Conservation (phyloP, 495 filamentous ascomycete genomes). For the Evernia prunastri region DNA sequence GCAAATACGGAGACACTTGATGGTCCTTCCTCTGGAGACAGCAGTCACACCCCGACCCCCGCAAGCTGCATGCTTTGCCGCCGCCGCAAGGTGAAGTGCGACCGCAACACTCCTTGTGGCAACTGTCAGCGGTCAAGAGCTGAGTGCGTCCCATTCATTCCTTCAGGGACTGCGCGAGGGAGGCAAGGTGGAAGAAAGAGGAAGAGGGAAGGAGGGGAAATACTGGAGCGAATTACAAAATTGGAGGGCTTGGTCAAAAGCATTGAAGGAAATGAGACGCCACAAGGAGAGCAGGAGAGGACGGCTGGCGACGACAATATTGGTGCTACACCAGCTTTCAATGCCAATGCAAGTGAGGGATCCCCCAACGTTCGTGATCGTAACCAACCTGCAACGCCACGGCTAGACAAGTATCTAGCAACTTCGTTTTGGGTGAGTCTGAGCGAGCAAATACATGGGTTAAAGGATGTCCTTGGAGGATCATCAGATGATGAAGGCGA, state of each 20-base stretch:
- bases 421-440: constrained; percentile 7
- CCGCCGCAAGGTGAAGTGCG: constrained; percentile 14
- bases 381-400: neutral
- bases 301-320: neutral
- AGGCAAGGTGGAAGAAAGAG: constrained; percentile 13
- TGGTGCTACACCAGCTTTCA: neutral
- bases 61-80: constrained; percentile 17
- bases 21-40: neutral
- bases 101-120: constrained; percentile 2
- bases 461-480: neutral
- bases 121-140: neutral
- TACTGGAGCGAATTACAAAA: constrained; percentile 14
- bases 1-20: neutral
- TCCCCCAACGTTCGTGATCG: neutral
- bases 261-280: neutral
- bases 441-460: constrained; percentile 10
- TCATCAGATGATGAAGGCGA: constrained; percentile 13
- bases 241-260: constrained; percentile 10
- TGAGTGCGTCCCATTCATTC: constrained; percentile 5
- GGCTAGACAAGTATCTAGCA: constrained; percentile 4
- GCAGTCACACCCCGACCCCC: neutral
- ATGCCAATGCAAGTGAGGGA: neutral
- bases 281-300: neutral
- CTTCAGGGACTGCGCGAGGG: constrained; percentile 1
- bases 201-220: neutral